Base-by-base conservation (phyloP, 352 stramenopile genomes). In the Phytopythium cucurbitacearum region DNA sequence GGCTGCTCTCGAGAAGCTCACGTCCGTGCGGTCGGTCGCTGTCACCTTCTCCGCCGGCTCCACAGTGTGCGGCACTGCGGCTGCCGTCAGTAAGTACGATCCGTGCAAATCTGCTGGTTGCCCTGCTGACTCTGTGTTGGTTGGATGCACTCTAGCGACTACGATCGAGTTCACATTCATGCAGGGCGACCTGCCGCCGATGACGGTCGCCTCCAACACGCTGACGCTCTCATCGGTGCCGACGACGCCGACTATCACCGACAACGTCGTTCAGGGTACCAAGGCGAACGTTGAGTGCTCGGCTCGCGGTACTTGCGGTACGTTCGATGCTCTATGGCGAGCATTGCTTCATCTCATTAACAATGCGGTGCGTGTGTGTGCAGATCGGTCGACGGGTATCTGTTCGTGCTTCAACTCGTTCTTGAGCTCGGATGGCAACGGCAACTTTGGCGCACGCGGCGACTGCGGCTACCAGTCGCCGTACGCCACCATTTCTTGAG, bases 391-490 rank as follows among this genome's bases (percentile, higher is more conserved):
- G 9, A 86, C 58, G 0, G 85, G 82, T 9, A 51, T 75, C 37
- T 94, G 85, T 59, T 59, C 65, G 41, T 94, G 85, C 65, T 94
- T 80, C 62, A 58, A 74, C 46, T 82, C 82, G 52, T 94, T 88
- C 65, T 57, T 84, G 40, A 87, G 71, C 62, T 91, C 79, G 4
- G 76, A 94, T 40, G 82, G 85, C 33, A 65, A 69, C 48, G 90
- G 86, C 12, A 82, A 79, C 37, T 56, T 78, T 32, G 91, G 91
- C 12, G 76, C 72, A 35, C 77, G 90, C 15, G 94, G 92, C 40
- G 93, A 98, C 65, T 98, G 94, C 65, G 90, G 93, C 9, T 96
- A 94, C 62, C 62, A 85, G 11, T 78, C 83, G 8, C 77, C 79
- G 9, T 92, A 88, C 51, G 72, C 73, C 34, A 84, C 51, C 45